Conservation (phyloP, 495 filamentous ascomycete genomes). For the Neurospora tetrasperma region DNA sequence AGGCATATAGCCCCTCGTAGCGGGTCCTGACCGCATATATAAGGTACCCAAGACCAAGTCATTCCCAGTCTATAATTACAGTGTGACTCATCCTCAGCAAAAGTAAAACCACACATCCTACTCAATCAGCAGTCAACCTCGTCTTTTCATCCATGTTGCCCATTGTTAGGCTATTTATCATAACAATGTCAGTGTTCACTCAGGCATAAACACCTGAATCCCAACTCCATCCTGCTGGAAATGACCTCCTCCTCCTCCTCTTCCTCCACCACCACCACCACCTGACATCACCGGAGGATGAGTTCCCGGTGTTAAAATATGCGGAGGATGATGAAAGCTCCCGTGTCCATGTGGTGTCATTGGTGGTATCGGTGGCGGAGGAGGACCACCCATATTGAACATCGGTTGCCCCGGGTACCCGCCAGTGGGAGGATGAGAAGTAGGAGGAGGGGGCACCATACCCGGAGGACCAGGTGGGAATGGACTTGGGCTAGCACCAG, state of each 20-base stretch:
- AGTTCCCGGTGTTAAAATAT: background rate
- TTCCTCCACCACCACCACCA: background rate
- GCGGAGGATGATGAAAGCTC: background rate
- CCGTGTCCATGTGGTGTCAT: conserved; percentile 1
- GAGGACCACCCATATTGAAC: background rate
- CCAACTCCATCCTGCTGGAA: conserved; percentile 1
- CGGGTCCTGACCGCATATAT: no score
- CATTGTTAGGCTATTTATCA: no score
- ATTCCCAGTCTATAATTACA: no score
- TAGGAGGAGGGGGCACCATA: background rate
- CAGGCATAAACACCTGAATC: conserved; percentile 8
- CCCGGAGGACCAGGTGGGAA: background rate
- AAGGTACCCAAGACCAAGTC: no score
- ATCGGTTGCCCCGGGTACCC: background rate
- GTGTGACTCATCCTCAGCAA: no score
- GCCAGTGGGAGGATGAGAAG: background rate
- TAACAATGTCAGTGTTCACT: background rate
- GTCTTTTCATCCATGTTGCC: background rate
- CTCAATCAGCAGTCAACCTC: no score
- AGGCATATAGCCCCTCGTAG: no score
- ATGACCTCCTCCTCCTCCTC: conserved; percentile 1
- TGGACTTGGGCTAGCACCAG: background rate
- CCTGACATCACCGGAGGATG: background rate
- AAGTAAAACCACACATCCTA: background rate
- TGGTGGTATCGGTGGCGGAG: background rate